Percentiles rank a stretch among this genome's conserved stretches.
phyloP scores from a whole-genome alignment of 2,329 filamentous ascomycete genomes.

The Xylariaceae sp. region DNA sequence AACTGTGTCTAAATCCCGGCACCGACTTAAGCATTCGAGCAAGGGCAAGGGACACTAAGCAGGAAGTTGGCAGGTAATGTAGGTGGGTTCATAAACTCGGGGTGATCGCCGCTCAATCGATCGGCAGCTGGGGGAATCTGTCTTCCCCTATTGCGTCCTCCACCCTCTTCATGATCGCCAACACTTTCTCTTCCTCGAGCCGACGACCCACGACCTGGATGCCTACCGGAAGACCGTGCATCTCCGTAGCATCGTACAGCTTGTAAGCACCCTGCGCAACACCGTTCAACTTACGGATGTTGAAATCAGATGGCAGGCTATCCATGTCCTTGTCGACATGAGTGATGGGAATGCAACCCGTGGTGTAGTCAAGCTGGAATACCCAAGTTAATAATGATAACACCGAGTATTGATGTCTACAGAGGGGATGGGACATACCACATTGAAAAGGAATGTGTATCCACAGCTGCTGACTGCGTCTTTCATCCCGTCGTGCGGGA shows the following conservation, averaged over 20 bases:
- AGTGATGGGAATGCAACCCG: conserved; percentile 77
- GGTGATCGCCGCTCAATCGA: conserved; percentile 33
- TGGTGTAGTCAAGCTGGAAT: conserved; percentile 71
- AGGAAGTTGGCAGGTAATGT: too few species aligned
- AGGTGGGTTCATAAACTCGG: too few species aligned
- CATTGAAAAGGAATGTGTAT: conserved; percentile 89
- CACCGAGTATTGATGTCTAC: background rate
- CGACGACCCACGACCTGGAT: conserved; percentile 77
- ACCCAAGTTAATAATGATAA: conserved; percentile 7
- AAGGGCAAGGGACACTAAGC: too few species aligned
- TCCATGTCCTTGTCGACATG: conserved; percentile 70
- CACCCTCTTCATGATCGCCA: conserved; percentile 72
- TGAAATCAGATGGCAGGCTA: conserved; percentile 56
- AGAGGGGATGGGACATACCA: conserved; percentile 47
- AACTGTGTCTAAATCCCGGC: too few species aligned
- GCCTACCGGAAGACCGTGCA: conserved; percentile 83
- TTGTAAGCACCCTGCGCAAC: conserved; percentile 80
- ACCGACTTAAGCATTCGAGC: too few species aligned
- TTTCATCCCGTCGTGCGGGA: conserved; percentile 81
- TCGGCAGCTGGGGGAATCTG: conserved; percentile 46
- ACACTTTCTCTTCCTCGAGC: conserved; percentile 81
- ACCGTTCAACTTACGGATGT: conserved; percentile 63
- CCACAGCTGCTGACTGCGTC: conserved; percentile 81
- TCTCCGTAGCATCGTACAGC: conserved; percentile 72
- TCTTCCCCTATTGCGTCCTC: conserved; percentile 64